Evolutionary conservation across 2,329 filamentous ascomycete genomes (phyloP).

Genomic region (Exophiala sp.): DNA sequence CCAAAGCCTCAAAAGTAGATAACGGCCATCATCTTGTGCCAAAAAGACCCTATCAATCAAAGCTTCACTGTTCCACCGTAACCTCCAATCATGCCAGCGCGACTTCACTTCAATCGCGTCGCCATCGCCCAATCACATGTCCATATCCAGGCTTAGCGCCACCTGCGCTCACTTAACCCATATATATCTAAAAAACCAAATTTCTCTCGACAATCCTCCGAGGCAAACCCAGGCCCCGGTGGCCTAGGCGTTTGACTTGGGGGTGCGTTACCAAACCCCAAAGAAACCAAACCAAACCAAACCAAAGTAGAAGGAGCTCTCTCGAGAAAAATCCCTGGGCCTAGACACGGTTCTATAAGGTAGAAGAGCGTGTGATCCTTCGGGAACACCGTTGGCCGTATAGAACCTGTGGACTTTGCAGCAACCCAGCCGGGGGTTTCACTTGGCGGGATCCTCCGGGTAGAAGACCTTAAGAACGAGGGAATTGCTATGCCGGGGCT

Average conservation of each 20-base stretch:
- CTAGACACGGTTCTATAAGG: background rate
- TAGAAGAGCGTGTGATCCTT: background rate
- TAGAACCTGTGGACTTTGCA: background rate
- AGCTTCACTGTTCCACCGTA: too few species aligned
- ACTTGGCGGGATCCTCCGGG: background rate
- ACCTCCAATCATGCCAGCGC: too few species aligned
- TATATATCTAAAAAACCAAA: background rate
- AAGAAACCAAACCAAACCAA: background rate
- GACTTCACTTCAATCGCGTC: too few species aligned
- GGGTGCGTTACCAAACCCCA: background rate
- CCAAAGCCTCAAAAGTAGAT: too few species aligned
- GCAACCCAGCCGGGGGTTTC: background rate
- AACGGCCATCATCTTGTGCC: too few species aligned
- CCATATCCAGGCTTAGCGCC: too few species aligned
- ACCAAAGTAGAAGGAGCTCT: background rate
- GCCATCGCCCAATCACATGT: too few species aligned
- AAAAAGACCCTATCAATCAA: too few species aligned
- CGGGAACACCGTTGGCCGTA: background rate
- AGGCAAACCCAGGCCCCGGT: background rate
- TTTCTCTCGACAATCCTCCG: background rate
- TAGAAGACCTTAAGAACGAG: background rate
- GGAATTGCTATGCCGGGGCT: background rate
- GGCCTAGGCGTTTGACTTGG: background rate
- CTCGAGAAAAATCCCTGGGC: background rate
- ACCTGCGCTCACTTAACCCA: too few species aligned